phyloP scores from a whole-genome alignment of 345 rosid genomes.

The Citrus sp. region DNA sequence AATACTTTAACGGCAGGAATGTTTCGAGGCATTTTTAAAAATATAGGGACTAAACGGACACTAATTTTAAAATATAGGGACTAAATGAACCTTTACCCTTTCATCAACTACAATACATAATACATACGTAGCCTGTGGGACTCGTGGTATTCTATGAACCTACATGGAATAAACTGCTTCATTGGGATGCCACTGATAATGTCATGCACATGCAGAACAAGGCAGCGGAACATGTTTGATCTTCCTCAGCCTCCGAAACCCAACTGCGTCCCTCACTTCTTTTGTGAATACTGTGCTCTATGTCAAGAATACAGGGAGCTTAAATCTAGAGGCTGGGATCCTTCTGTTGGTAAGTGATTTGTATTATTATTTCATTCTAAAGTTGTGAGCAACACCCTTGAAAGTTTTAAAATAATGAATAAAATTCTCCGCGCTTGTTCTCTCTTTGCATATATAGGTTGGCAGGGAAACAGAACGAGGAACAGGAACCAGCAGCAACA shows the following conservation, averaged over 20 bases:
- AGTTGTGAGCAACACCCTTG: no score
- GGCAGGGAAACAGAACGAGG: neutral
- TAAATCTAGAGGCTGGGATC: constrained; percentile 57
- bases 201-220: constrained; percentile 60
- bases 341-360: constrained; percentile 42
- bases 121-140: no score
- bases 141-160: no score
- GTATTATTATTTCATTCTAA: no score
- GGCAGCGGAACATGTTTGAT: constrained; percentile 53
- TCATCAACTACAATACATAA: no score
- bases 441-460: no score
- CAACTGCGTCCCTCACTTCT: constrained; percentile 52
- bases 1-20: no score
- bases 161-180: constrained; percentile 11
- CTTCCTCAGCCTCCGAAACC: constrained; percentile 57
- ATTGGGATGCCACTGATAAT: constrained; percentile 46
- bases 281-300: constrained; percentile 67
- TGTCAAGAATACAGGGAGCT: constrained; percentile 75
- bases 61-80: no score
- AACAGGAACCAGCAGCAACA: neutral
- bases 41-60: no score
- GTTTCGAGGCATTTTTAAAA: no score
- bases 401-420: neutral
- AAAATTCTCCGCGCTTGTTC: no score
- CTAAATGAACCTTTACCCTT: no score